These are phyloP conservation scores for Lactarius pseudohatsudake DNA, from an alignment of 768 basidiomycete genomes.

Conservation along the genomic window DNA sequence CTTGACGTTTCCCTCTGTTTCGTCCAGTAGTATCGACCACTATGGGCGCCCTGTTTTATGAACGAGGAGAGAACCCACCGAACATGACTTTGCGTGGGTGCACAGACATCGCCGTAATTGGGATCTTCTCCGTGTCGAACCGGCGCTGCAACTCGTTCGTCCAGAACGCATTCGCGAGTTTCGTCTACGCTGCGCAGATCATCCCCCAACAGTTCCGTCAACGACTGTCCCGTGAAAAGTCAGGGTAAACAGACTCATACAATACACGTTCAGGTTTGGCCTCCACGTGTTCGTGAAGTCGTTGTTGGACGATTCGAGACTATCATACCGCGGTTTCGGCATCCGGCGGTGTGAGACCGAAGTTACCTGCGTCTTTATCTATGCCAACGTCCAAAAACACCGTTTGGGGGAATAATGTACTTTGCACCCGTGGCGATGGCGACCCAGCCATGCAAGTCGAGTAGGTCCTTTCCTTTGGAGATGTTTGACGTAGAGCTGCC, in stretches of 20 bases:
- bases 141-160: conserved; percentile 50
- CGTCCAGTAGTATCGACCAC: conserved; percentile 4
- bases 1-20: conserved; percentile 28
- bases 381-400: neutral
- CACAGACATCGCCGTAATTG: conserved; percentile 43
- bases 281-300: conserved; percentile 27
- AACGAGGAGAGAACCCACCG: conserved; percentile 29
- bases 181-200: conserved; percentile 44
- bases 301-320: conserved; percentile 34
- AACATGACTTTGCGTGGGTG: conserved; percentile 46
- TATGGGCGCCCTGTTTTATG: neutral
- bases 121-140: conserved; percentile 39
- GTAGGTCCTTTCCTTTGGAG: conserved; percentile 41
- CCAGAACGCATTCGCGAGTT: conserved; percentile 52
- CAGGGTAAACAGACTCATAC: conserved; percentile 4
- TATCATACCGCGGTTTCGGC: conserved; percentile 23
- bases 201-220: neutral
- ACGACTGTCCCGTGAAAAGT: neutral
- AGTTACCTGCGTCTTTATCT: conserved; percentile 24
- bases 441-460: conserved; percentile 48
- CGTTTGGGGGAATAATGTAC: conserved; percentile 33
- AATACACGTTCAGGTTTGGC: conserved; percentile 30
- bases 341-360: conserved; percentile 21
- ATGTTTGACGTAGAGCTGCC: conserved; percentile 24
- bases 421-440: conserved; percentile 52